Evolutionary conservation across 2,329 filamentous ascomycete genomes (phyloP), one percentile per base, ranked within the genome.

Genomic region (Pezicula rhizophila): DNA sequence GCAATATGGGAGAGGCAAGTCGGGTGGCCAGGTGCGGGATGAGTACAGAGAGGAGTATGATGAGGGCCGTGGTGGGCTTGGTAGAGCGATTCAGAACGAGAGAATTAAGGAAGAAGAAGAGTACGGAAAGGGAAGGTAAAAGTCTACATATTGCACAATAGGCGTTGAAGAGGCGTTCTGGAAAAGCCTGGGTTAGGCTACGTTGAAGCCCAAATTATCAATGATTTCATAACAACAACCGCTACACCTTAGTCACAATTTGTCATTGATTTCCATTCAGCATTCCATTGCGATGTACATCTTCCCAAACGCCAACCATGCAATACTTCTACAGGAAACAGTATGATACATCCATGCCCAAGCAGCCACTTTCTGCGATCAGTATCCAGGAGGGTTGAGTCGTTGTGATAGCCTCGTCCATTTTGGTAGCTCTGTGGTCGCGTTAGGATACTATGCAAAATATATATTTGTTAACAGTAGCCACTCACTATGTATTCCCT

Each of bases 11-110:
- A 84, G 92, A 46, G 92, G 92, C 62, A 96, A 95, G 74, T 95
- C 89, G 52, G 93, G 93, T 51, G 93, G 93, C 4, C 93, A 99
- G 71, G 93, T 99, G 54, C 83, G 93, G 57, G 93, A 99, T 66
- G 95, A 99, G 74, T 99, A 97, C 70, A 82, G 93, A 41, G 89
- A 96, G 67, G 93, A 99, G 71, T 99, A 85, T 65, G 93, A 99
- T 66, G 92, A 96, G 52, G 93, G 93, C 14, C 80, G 93, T 59
- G 93, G 93, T 59, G 93, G 93, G 10, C 82, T 91, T 58, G 92
- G 93, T 39, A 79, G 91, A 55, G 88, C 88, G 49, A 76, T 90
- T 51, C 80, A 83, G 57, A 78, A 82, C 26, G 82, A 87, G 60
- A 68, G 74, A 55, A 63, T 70, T 57, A 79, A 68, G 58, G 76